Conservation (phyloP, 163 green algal species). For the Scenedesmus sp. region DNA sequence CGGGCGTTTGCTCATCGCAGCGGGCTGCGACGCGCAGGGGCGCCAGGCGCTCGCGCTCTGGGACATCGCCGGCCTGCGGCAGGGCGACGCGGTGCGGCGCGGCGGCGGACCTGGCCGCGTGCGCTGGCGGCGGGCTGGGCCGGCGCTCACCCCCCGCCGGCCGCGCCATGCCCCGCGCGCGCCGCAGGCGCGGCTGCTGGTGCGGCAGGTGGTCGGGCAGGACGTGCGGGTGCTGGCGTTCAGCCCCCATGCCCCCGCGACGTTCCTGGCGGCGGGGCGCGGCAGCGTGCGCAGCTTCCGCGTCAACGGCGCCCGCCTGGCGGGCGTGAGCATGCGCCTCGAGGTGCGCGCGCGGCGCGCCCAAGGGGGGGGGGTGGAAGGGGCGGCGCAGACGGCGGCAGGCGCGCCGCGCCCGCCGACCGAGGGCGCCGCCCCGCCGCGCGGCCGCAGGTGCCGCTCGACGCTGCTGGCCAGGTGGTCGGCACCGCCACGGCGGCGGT, state of each 20-base stretch:
- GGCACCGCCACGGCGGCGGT: constrained; percentile 51
- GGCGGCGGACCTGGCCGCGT: not conserved
- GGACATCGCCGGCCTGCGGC: constrained; percentile 67
- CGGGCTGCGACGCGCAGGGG: constrained; percentile 67
- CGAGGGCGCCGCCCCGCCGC: not conserved
- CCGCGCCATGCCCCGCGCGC: too few species aligned
- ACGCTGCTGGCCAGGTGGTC: constrained; percentile 46
- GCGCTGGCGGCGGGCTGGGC: not conserved
- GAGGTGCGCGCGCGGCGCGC: too few species aligned
- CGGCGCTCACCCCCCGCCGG: too few species aligned
- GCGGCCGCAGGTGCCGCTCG: not conserved
- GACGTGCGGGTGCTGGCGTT: constrained; percentile 73
- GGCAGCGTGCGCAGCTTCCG: constrained; percentile 78
- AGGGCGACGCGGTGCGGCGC: constrained; percentile 45
- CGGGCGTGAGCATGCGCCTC: constrained; percentile 62
- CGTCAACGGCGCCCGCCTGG: constrained; percentile 67
- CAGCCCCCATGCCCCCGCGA: constrained; percentile 68
- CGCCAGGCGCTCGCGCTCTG: constrained; percentile 79
- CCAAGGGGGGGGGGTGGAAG: too few species aligned
- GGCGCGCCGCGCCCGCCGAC: too few species aligned
- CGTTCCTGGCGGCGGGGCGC: constrained; percentile 75
- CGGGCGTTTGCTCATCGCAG: constrained; percentile 62
- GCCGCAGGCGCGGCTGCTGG: constrained; percentile 54
- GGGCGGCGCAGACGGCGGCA: not conserved
- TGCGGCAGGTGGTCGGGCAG: constrained; percentile 63